These are phyloP conservation scores for Oidium heveae DNA, from an alignment of 2,329 filamentous ascomycete species.

Conservation along the genomic window DNA sequence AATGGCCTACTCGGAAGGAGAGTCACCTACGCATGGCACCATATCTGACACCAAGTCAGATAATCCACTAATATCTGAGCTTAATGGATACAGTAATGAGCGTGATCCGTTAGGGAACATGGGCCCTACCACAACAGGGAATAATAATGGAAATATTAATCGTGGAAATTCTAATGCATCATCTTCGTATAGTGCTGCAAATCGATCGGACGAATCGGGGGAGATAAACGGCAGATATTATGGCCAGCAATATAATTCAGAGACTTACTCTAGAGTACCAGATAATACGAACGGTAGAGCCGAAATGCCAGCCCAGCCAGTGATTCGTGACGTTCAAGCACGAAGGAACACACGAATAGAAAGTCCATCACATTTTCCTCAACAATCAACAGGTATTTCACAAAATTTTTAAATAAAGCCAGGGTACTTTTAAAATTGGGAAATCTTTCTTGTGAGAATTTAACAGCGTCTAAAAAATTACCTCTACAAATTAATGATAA, in stretches of 20 bases:
- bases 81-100: conserved; percentile 28
- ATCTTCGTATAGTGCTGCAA: conserved; percentile 71
- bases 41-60: conserved; percentile 44
- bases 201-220: conserved; percentile 42
- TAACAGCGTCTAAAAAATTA: too few relatives aligned
- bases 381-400: conserved; percentile 82
- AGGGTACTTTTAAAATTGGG: too few relatives aligned
- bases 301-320: conserved; percentile 34
- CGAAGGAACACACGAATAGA: conserved; percentile 87
- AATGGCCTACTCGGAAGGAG: conserved; percentile 46
- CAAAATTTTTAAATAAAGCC: conserved; percentile 56
- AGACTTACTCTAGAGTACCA: conserved; percentile 26
- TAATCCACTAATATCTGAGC: conserved; percentile 32
- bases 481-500: too few relatives aligned
- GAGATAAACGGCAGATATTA: conserved; percentile 22
- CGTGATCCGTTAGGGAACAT: conserved; percentile 66
- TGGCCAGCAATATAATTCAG: conserved; percentile 25
- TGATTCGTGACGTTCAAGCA: conserved; percentile 83
- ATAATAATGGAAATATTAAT: conserved; percentile 45
- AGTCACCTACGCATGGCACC: conserved; percentile 39
- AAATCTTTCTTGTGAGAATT: too few relatives aligned
- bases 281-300: conserved; percentile 23
- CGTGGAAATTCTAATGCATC: conserved; percentile 89
- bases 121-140: conserved; percentile 42
- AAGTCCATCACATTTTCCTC: conserved; percentile 66